Percentiles rank a stretch among this genome's conserved stretches.
These are phyloP conservation scores for Eimeria nieschulzi DNA, from an alignment of 169 alveolate genomes.

Conservation along the genomic window DNA sequence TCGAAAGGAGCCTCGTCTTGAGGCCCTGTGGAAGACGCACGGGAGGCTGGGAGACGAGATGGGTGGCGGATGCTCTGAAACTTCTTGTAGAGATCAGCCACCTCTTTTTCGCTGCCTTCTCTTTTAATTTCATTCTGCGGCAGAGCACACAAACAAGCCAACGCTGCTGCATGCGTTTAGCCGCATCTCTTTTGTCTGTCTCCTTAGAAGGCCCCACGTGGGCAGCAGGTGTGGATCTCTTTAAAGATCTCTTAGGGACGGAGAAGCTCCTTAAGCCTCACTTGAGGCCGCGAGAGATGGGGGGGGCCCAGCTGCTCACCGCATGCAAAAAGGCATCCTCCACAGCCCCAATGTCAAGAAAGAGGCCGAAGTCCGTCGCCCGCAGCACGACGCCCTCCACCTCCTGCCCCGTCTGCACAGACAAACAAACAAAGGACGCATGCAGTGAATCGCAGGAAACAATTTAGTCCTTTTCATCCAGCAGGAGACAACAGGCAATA, in stretches of 20 bases:
- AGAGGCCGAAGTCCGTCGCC: slow-evolving; percentile 28
- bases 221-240: neutral
- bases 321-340: slow-evolving; percentile 56
- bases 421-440: neutral
- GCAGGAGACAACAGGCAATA: no score
- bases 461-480: no score
- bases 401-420: slow-evolving; percentile 33
- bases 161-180: neutral
- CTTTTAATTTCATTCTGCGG: neutral
- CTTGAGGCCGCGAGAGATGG: neutral
- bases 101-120: neutral
- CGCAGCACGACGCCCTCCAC: slow-evolving; percentile 60
- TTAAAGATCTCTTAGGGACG: neutral
- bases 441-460: no score
- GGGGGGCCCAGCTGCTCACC: neutral
- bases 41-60: neutral
- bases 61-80: neutral
- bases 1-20: neutral
- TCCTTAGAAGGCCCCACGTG: neutral
- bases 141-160: neutral
- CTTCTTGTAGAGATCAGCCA: neutral
- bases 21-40: neutral
- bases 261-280: neutral
- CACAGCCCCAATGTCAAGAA: slow-evolving; percentile 38
- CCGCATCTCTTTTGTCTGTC: neutral